Percentiles rank a stretch among this genome's conserved stretches.
Evolutionary conservation across 164 flowering plant genomes (phyloP).

Genomic region (Aristolochia contorta): DNA sequence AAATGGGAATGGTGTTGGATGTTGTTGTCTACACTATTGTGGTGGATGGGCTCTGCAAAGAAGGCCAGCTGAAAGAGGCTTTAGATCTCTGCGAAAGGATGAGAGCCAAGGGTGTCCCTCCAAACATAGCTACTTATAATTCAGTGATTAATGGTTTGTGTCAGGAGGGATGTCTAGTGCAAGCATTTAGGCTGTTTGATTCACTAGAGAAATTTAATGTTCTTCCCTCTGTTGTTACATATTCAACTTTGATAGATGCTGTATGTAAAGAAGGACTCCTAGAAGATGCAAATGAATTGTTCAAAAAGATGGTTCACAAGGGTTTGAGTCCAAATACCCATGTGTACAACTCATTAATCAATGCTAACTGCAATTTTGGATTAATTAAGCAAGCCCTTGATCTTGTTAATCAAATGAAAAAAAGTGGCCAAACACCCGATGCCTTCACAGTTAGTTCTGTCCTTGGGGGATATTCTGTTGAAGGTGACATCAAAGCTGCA

Average conservation of each 20-base stretch:
- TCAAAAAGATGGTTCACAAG: conserved; percentile 55
- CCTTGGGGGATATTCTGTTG: conserved; percentile 47
- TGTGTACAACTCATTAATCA: conserved; percentile 61
- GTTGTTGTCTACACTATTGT: conserved; percentile 47
- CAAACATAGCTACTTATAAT: conserved; percentile 63
- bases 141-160: conserved; percentile 67
- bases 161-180: conserved; percentile 61
- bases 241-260: conserved; percentile 46
- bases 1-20: conserved; percentile 27
- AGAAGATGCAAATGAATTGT: conserved; percentile 50
- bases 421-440: conserved; percentile 38
- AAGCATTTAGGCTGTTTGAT: conserved; percentile 82
- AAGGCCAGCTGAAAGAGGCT: conserved; percentile 44
- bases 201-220: conserved; percentile 52
- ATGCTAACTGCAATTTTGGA: conserved; percentile 56
- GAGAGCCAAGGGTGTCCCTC: conserved; percentile 36
- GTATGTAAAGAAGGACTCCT: conserved; percentile 64
- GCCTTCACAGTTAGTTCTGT: conserved; percentile 57
- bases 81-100: conserved; percentile 54
- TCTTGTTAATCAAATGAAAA: conserved; percentile 38
- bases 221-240: conserved; percentile 59
- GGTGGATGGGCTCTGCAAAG: conserved; percentile 68
- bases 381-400: conserved; percentile 47
- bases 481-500: conserved; percentile 79
- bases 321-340: conserved; percentile 45